Evolutionary conservation across 306 rosid genomes (phyloP).

Genomic region (Mucuna pruriens): DNA sequence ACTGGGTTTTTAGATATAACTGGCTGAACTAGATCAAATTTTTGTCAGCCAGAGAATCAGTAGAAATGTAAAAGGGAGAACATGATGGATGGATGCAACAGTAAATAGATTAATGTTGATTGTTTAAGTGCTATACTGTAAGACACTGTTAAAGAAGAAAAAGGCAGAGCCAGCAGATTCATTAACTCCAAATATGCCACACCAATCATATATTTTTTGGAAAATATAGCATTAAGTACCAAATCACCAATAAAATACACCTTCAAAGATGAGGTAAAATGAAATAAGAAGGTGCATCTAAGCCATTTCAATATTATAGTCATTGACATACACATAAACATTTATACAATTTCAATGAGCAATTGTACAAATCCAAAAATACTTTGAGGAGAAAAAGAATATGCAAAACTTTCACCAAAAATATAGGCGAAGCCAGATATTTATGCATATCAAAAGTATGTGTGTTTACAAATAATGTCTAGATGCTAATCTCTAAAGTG

Average conservation of each 20-base stretch:
- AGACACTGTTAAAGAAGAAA: not conserved
- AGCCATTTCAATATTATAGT: not conserved
- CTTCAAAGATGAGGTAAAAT: not conserved
- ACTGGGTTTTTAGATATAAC: conserved; percentile 2
- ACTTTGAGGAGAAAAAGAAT: not conserved
- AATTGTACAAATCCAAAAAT: not conserved
- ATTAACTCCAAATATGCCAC: conserved; percentile 4
- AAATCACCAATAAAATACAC: not conserved
- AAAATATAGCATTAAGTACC: conserved; percentile 5
- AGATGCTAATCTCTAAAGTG: not conserved
- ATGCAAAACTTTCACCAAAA: not conserved
- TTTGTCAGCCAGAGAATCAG: not conserved
- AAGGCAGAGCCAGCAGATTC: not conserved
- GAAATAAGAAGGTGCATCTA: not conserved
- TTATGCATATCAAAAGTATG: conserved; percentile 6
- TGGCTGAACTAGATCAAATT: not conserved
- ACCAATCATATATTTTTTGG: not conserved
- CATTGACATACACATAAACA: not conserved
- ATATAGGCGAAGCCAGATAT: not conserved
- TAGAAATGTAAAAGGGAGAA: not conserved
- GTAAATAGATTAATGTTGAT: not conserved
- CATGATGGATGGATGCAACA: not conserved
- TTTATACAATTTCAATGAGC: not conserved
- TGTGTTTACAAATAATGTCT: not conserved
- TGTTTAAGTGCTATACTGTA: not conserved